Conservation (phyloP, 495 filamentous ascomycete species). For the Talaromyces adpressus region DNA sequence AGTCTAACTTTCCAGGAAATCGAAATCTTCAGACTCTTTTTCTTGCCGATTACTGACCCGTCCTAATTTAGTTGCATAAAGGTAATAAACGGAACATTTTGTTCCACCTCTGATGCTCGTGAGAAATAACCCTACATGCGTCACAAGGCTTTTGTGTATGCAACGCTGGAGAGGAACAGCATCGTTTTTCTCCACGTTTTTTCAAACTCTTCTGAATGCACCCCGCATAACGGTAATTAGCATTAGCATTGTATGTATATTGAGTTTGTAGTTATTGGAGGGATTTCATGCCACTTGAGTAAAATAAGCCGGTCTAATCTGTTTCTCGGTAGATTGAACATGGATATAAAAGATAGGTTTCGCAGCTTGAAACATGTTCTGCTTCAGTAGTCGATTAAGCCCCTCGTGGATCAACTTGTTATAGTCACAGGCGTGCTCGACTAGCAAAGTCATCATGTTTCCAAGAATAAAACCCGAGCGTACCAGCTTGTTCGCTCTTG, state of each 20-base stretch:
- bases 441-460: slow-evolving; percentile 4
- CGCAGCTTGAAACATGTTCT: not conserved
- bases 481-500: slow-evolving; percentile 23
- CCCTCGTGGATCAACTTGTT: not conserved
- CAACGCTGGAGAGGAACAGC: not conserved
- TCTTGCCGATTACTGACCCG: not conserved
- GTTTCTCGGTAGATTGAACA: not conserved
- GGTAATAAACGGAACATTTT: not conserved
- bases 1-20: not conserved
- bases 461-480: slow-evolving; percentile 22
- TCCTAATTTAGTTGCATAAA: not conserved
- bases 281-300: not conserved
- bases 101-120: not conserved
- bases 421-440: not conserved
- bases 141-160: not conserved
- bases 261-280: not conserved
- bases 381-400: not conserved
- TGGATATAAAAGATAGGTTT: not conserved
- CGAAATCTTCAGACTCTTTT: not conserved
- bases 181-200: not conserved
- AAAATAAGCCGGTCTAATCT: not conserved
- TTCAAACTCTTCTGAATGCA: not conserved
- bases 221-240: not conserved
- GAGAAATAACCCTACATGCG: not conserved
- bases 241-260: not conserved